Percentiles rank a stretch among this genome's conserved stretches.
phyloP scores from a whole-genome alignment of 2,329 filamentous ascomycete species.

The Fusarium mangiferae region DNA sequence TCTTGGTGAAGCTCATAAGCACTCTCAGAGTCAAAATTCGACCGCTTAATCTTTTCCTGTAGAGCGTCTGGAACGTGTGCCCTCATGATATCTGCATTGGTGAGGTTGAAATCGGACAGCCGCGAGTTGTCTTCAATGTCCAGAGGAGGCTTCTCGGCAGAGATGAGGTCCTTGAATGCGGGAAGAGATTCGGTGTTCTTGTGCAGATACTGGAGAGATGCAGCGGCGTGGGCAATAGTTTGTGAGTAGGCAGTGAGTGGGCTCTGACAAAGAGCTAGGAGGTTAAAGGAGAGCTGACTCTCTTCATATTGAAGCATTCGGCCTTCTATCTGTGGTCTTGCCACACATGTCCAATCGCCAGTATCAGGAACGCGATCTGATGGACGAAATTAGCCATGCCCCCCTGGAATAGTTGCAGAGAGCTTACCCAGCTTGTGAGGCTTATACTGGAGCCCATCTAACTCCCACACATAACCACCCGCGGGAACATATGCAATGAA shows the following conservation, averaged over 20 bases:
- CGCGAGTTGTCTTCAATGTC: slow-evolving; percentile 34
- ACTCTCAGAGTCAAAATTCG: slow-evolving; percentile 25
- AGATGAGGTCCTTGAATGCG: slow-evolving; percentile 38
- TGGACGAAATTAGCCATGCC: slow-evolving; percentile 4
- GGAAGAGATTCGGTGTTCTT: slow-evolving; percentile 39
- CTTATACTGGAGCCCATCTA: slow-evolving; percentile 82
- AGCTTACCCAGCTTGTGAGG: slow-evolving; percentile 60
- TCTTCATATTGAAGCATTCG: slow-evolving; percentile 76
- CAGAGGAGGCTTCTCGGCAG: slow-evolving; percentile 36
- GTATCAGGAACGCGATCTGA: slow-evolving; percentile 25
- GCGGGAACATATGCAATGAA: slow-evolving; percentile 90
- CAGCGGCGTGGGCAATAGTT: slow-evolving; percentile 57
- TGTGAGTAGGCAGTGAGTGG: slow-evolving; percentile 64
- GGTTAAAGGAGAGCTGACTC: slow-evolving; percentile 76
- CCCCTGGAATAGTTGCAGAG: too few species aligned
- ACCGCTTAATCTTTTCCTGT: slow-evolving; percentile 18
- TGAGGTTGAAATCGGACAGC: slow-evolving; percentile 48
- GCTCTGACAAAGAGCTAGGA: slow-evolving; percentile 78
- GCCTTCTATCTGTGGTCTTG: slow-evolving; percentile 70
- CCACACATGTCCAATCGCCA: slow-evolving; percentile 73
- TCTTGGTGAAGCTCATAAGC: slow-evolving; percentile 52
- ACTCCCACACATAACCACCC: slow-evolving; percentile 81
- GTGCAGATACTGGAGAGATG: slow-evolving; percentile 53
- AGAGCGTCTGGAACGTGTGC: slow-evolving; percentile 31
- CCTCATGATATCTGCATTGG: slow-evolving; percentile 37